Percentiles rank a stretch among this genome's conserved stretches.
phyloP scores from a whole-genome alignment of 345 rosid species.

The Corchorus capsularis region DNA sequence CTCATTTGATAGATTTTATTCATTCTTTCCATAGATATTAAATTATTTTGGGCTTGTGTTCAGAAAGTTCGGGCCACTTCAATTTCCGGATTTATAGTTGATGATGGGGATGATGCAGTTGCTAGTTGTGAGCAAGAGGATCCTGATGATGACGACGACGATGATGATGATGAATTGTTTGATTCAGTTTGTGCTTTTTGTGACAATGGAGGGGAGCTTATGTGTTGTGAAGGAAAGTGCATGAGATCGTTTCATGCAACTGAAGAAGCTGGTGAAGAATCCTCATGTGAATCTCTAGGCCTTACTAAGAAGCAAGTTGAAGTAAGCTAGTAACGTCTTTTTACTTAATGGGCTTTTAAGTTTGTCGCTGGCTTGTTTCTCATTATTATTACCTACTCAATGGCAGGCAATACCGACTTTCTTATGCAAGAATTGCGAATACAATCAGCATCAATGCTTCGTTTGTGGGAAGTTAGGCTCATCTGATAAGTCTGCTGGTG shows the following conservation, averaged over 20 bases:
- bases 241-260: conserved; percentile 92
- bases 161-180: conserved; percentile 42
- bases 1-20: neutral
- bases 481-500: conserved; percentile 64
- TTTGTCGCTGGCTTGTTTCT: conserved; percentile 26
- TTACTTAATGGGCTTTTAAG: conserved; percentile 3
- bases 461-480: conserved; percentile 83
- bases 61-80: conserved; percentile 44
- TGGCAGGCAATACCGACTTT: conserved; percentile 61
- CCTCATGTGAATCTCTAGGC: conserved; percentile 66
- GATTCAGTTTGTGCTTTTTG: conserved; percentile 85
- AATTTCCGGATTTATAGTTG: conserved; percentile 61
- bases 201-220: conserved; percentile 78
- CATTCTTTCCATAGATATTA: neutral
- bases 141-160: conserved; percentile 48
- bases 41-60: conserved; percentile 23
- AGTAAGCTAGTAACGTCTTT: conserved; percentile 42
- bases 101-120: conserved; percentile 38
- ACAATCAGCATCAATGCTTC: conserved; percentile 77
- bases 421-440: conserved; percentile 73
- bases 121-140: conserved; percentile 46
- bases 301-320: conserved; percentile 57
- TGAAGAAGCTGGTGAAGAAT: conserved; percentile 55
- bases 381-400: conserved; percentile 10
- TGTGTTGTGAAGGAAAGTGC: conserved; percentile 93